phyloP scores from a whole-genome alignment of 768 basidiomycete species.

The Naganishia randhawae region DNA sequence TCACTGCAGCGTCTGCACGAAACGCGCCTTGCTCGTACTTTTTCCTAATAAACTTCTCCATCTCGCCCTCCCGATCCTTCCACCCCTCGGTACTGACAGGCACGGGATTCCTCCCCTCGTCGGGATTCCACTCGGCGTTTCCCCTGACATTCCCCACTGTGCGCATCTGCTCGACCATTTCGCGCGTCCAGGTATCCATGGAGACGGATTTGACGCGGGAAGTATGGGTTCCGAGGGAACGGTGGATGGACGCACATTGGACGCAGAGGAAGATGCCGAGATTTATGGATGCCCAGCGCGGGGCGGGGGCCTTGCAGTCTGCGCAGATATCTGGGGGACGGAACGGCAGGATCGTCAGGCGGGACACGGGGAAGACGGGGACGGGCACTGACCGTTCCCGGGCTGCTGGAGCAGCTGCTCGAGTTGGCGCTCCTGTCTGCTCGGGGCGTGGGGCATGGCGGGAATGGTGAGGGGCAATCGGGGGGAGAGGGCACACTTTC shows the following conservation, averaged over 20 bases:
- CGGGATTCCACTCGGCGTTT: slow-evolving; percentile 74
- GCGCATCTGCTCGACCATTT: slow-evolving; percentile 58
- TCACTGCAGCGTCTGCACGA: slow-evolving; percentile 24
- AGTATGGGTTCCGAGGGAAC: slow-evolving; percentile 90
- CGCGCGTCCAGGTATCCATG: slow-evolving; percentile 28
- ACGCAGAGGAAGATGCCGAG: slow-evolving; percentile 62
- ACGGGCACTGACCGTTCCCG: slow-evolving; percentile 66
- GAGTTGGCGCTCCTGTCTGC: slow-evolving; percentile 54
- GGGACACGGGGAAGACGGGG: not conserved
- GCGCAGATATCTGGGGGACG: slow-evolving; percentile 69
- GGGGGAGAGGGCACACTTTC: no score
- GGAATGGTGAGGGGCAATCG: not conserved
- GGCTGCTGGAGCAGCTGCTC: slow-evolving; percentile 67
- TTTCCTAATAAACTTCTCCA: slow-evolving; percentile 87
- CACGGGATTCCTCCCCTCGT: slow-evolving; percentile 75
- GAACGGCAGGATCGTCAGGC: slow-evolving; percentile 5
- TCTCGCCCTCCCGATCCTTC: slow-evolving; percentile 74
- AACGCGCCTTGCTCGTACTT: slow-evolving; percentile 52
- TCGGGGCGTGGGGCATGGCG: slow-evolving; percentile 11
- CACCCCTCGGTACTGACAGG: slow-evolving; percentile 72
- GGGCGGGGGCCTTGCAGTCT: slow-evolving; percentile 81
- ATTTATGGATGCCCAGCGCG: slow-evolving; percentile 81
- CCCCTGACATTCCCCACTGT: slow-evolving; percentile 75
- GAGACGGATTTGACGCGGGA: slow-evolving; percentile 62
- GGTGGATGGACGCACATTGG: slow-evolving; percentile 83